phyloP scores from a whole-genome alignment of 352 stramenopile species.

The Phytophthora tentaculata region DNA sequence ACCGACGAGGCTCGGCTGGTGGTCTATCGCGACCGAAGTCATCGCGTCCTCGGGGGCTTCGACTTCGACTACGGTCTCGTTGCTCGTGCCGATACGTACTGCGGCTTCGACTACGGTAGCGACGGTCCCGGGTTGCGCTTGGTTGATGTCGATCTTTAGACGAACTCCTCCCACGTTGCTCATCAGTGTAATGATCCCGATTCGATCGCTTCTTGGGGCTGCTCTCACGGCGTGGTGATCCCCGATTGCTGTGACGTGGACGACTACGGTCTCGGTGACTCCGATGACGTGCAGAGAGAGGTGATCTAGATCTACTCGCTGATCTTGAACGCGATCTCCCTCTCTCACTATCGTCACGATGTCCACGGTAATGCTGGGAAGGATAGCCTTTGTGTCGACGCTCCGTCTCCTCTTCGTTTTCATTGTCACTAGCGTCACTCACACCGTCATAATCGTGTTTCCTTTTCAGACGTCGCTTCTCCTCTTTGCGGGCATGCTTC shows the following conservation, averaged over 20 bases:
- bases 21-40: slow-evolving; percentile 34
- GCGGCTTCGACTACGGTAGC: slow-evolving; percentile 24
- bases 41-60: slow-evolving; percentile 21
- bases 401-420: slow-evolving; percentile 24
- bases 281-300: slow-evolving; percentile 1
- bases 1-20: not conserved
- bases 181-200: not conserved
- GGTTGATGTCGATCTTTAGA: slow-evolving; percentile 15
- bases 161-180: slow-evolving; percentile 15
- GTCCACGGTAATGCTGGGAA: slow-evolving; percentile 17
- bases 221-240: slow-evolving; percentile 12
- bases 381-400: slow-evolving; percentile 11
- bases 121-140: slow-evolving; percentile 4
- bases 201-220: slow-evolving; percentile 12
- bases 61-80: slow-evolving; percentile 10
- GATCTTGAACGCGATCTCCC: slow-evolving; percentile 23
- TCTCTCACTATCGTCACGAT: slow-evolving; percentile 10
- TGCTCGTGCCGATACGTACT: slow-evolving; percentile 9
- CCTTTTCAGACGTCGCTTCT: slow-evolving; percentile 46
- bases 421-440: slow-evolving; percentile 19
- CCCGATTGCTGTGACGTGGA: not conserved
- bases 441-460: slow-evolving; percentile 39
- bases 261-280: not conserved
- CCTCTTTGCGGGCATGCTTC: slow-evolving; percentile 45
- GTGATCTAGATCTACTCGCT: slow-evolving; percentile 25